A percentile compares a stretch with the other conserved stretches of the same genome.
These are phyloP conservation scores for Abortiporus biennis DNA, from an alignment of 1,284 basidiomycete species.

Conservation along the genomic window DNA sequence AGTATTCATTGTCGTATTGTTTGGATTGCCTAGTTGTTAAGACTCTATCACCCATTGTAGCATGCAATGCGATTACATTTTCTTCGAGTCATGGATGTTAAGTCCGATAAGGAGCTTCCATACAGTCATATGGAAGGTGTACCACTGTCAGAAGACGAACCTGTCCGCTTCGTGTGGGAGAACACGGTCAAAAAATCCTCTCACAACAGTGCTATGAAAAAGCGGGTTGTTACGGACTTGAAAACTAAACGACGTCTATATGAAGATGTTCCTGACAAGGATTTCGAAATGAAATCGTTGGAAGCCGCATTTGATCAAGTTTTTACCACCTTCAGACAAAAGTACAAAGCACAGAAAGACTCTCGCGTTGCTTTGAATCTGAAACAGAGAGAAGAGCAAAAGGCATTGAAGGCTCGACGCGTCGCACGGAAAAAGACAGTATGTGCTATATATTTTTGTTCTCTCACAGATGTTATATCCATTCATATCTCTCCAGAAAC, in stretches of 20 bases:
- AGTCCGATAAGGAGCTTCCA: conserved; percentile 51
- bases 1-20: conserved; percentile 11
- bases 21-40: conserved; percentile 4
- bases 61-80: conserved; percentile 65
- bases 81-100: conserved; percentile 48
- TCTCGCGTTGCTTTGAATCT: conserved; percentile 31
- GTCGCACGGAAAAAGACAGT: conserved; percentile 56
- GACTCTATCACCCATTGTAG: conserved; percentile 28
- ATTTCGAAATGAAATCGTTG: conserved; percentile 57
- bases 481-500: conserved; percentile 42
- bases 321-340: conserved; percentile 61
- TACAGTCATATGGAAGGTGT: conserved; percentile 51
- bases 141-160: conserved; percentile 34
- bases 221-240: conserved; percentile 51
- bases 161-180: conserved; percentile 71
- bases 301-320: conserved; percentile 64
- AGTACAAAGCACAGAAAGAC: conserved; percentile 55
- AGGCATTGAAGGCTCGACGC: conserved; percentile 54
- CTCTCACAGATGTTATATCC: conserved; percentile 6
- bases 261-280: conserved; percentile 53
- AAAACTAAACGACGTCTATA: conserved; percentile 44
- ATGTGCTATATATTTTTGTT: conserved; percentile 19
- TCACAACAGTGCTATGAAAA: conserved; percentile 67
- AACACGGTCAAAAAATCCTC: conserved; percentile 66
- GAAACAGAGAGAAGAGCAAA: conserved; percentile 49